phyloP scores from a whole-genome alignment of 2,329 filamentous ascomycete species.

The Monilinia polystroma region DNA sequence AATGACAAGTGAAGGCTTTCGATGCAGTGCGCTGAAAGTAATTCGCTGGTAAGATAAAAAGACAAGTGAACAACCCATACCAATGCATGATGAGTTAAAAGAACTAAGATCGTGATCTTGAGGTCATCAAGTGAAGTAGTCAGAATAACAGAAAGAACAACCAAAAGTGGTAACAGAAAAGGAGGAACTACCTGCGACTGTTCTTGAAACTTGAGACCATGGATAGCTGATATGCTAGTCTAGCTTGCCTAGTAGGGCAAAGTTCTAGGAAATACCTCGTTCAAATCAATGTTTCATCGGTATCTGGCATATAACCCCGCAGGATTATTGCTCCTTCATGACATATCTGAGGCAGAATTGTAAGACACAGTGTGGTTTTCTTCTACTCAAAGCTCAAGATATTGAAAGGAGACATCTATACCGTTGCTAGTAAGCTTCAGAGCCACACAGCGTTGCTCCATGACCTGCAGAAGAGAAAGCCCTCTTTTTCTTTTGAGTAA shows the following conservation, averaged over 20 bases:
- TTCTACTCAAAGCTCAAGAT: background rate
- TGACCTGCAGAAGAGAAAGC: background rate
- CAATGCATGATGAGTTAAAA: background rate
- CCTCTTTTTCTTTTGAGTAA: background rate
- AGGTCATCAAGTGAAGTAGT: background rate
- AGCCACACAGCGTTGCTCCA: background rate
- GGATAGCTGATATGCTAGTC: too few relatives aligned
- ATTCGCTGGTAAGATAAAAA: background rate
- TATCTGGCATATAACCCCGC: background rate
- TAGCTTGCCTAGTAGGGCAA: background rate
- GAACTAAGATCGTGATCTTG: background rate
- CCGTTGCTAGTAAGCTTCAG: background rate
- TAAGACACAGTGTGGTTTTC: background rate
- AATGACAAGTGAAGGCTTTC: background rate
- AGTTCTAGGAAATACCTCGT: background rate
- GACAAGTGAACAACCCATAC: background rate
- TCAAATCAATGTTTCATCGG: background rate
- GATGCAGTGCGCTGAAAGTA: background rate
- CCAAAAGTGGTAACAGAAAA: background rate
- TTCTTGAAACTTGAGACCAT: too few relatives aligned
- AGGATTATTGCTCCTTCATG: background rate
- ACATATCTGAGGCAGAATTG: background rate
- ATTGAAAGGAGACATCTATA: background rate
- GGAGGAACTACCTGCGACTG: background rate
- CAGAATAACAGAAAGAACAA: background rate